Conservation (phyloP, 2,329 filamentous ascomycete genomes). For the Ophiostoma perfectum region DNA sequence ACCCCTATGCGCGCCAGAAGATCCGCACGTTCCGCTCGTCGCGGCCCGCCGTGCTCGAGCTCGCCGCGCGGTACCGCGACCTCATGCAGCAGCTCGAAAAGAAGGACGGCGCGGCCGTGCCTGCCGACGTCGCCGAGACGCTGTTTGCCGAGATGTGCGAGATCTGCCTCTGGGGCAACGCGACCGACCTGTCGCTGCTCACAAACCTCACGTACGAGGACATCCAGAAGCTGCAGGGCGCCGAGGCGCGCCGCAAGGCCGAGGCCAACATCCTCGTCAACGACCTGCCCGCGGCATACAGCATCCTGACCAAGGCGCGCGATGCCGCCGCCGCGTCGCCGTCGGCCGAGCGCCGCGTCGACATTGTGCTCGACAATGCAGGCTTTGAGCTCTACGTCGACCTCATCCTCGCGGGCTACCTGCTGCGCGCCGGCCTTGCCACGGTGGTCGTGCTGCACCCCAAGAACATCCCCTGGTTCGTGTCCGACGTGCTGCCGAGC, state of each 20-base stretch:
- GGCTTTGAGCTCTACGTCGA: constrained; percentile 98
- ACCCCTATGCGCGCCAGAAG: constrained; percentile 86
- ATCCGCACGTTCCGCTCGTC: constrained; percentile 88
- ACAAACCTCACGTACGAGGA: constrained; percentile 90
- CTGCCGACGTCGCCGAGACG: constrained; percentile 47
- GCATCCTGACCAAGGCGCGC: constrained; percentile 27
- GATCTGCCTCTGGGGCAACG: constrained; percentile 96
- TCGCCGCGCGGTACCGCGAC: constrained; percentile 43
- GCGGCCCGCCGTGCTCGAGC: constrained; percentile 56
- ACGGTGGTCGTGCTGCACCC: constrained; percentile 85
- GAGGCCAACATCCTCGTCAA: constrained; percentile 92
- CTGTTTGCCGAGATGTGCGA: constrained; percentile 92
- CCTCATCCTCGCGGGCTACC: constrained; percentile 82
- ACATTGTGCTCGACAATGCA: constrained; percentile 94
- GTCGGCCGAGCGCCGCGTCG: constrained; percentile 62
- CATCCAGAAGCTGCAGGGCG: constrained; percentile 92
- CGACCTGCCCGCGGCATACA: constrained; percentile 53
- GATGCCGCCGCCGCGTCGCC: constrained; percentile 25
- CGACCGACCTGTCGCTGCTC: constrained; percentile 85
- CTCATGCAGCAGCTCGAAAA: constrained; percentile 62
- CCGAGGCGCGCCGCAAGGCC: constrained; percentile 74
- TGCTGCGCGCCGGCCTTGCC: constrained; percentile 77
- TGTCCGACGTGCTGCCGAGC: constrained; percentile 82
- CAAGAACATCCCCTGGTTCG: constrained; percentile 96
- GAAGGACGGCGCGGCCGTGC: constrained; percentile 54